These are phyloP conservation scores for Trypanosoma scelopori DNA, from an alignment of 208 protist species.

Conservation along the genomic window DNA sequence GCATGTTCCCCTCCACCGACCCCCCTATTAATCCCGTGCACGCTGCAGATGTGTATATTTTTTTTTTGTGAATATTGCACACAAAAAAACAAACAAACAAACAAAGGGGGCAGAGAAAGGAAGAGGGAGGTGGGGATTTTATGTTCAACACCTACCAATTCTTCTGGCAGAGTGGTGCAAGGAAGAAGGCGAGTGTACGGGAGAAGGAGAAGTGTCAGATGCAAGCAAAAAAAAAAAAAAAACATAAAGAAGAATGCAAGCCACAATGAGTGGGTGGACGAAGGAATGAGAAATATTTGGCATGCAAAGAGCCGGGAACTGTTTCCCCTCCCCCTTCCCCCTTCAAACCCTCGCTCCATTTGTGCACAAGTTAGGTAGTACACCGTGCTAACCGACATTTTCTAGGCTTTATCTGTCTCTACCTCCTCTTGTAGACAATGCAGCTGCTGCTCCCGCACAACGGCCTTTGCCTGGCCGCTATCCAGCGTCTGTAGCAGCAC, in stretches of 20 bases:
- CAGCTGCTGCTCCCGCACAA: slow-evolving; percentile 26
- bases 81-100: too few species aligned
- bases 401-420: slow-evolving; percentile 4
- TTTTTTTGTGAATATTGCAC: neutral
- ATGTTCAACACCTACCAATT: neutral
- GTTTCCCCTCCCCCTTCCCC: too few species aligned
- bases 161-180: neutral
- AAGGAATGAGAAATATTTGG: neutral
- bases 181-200: neutral
- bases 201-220: too few species aligned
- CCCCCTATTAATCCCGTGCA: slow-evolving; percentile 30
- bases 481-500: slow-evolving; percentile 92
- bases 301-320: neutral
- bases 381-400: neutral
- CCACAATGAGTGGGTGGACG: neutral
- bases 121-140: neutral
- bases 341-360: neutral
- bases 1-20: slow-evolving; percentile 31
- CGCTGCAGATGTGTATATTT: slow-evolving; percentile 18
- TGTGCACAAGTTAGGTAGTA: neutral
- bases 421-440: neutral
- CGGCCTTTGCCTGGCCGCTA: slow-evolving; percentile 44
- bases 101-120: too few species aligned
- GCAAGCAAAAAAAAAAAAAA: slow-evolving; percentile 14
- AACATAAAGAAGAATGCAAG: slow-evolving; percentile 1